Conservation (phyloP, 495 filamentous ascomycete genomes). For the Xylaria palmicola region DNA sequence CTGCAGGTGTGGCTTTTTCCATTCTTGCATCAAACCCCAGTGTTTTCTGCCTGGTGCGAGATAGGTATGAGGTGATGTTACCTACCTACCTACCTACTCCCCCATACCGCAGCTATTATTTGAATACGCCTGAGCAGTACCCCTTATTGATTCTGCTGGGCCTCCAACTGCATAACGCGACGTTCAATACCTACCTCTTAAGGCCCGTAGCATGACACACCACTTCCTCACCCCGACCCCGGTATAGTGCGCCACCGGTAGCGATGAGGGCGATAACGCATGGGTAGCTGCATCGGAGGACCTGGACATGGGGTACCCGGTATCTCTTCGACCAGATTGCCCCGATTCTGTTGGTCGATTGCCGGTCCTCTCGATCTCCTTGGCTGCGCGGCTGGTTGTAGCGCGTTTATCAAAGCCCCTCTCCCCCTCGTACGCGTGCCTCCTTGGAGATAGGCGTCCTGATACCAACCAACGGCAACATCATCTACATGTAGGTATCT, state of each 20-base stretch:
- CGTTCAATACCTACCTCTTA: background rate
- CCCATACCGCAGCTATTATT: background rate
- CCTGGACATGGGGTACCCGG: background rate
- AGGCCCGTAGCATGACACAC: background rate
- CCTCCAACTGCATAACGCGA: constrained; percentile 8
- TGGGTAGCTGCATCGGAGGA: background rate
- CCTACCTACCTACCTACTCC: too few relatives aligned
- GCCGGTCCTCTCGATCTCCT: background rate
- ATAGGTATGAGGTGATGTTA: too few relatives aligned
- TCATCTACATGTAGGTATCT: background rate
- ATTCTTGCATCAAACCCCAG: background rate
- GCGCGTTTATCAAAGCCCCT: background rate
- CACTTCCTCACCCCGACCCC: background rate
- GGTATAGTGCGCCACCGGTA: background rate
- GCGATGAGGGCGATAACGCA: background rate
- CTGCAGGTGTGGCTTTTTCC: background rate
- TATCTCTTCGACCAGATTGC: background rate
- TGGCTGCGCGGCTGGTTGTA: background rate
- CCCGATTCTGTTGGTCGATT: background rate
- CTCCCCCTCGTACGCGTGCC: too few relatives aligned
- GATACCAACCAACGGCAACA: background rate
- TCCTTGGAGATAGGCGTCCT: background rate
- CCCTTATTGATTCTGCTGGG: background rate
- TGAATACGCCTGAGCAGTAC: background rate
- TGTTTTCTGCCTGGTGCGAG: too few relatives aligned